These are phyloP conservation scores for Macrophomina phaseolina DNA, from an alignment of 2,329 filamentous ascomycete genomes.

Conservation along the genomic window DNA sequence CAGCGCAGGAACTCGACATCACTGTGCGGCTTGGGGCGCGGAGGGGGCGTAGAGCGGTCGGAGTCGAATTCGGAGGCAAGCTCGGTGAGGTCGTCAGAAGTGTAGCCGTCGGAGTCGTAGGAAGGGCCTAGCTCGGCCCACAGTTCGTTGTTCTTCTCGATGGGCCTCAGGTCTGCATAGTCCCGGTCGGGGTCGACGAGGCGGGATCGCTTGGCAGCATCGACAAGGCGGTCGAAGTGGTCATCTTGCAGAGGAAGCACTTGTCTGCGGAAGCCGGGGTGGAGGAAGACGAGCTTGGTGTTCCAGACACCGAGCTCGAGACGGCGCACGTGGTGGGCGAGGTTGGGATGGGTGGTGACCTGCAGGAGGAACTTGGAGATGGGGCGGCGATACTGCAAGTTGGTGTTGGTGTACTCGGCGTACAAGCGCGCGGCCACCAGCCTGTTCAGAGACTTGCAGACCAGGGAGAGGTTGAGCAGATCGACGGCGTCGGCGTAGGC, in stretches of 20 bases:
- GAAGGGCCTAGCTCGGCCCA: background rate
- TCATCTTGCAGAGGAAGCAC: background rate
- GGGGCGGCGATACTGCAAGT: slow-evolving; percentile 9
- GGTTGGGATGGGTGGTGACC: background rate
- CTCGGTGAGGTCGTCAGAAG: background rate
- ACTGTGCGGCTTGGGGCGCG: background rate
- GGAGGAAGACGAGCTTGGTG: slow-evolving; percentile 4
- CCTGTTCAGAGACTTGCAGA: slow-evolving; percentile 16
- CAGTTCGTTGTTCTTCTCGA: slow-evolving; percentile 1
- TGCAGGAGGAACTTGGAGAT: slow-evolving; percentile 8
- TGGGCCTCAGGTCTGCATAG: background rate
- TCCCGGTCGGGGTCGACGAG: background rate
- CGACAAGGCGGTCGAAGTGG: background rate
- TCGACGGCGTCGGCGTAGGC: slow-evolving; percentile 13
- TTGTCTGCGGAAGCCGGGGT: background rate
- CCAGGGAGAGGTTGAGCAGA: slow-evolving; percentile 23
- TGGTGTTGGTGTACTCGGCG: slow-evolving; percentile 22
- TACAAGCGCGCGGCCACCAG: slow-evolving; percentile 7
- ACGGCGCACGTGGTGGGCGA: slow-evolving; percentile 12
- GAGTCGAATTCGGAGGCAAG: background rate
- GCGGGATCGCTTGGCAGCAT: background rate
- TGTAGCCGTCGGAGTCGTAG: slow-evolving; percentile 12
- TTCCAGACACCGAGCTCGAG: slow-evolving; percentile 23
- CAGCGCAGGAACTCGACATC: slow-evolving; percentile 17
- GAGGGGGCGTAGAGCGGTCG: background rate